A percentile compares a stretch with the other conserved stretches of the same genome.
Evolutionary conservation across 768 basidiomycete genomes (phyloP).

Genomic region (Serendipita sp.): DNA sequence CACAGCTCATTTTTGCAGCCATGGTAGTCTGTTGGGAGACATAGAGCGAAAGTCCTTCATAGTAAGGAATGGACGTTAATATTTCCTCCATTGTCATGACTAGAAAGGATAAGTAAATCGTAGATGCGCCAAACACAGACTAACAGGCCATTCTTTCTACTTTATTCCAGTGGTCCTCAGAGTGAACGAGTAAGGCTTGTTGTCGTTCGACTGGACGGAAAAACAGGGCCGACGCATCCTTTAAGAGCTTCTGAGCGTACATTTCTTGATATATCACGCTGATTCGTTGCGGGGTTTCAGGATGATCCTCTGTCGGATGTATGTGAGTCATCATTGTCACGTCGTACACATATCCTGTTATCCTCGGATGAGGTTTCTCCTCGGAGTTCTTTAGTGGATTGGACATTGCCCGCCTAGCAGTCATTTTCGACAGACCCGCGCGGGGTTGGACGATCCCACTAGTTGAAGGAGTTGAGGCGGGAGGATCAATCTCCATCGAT

Average conservation of each 20-base stretch:
- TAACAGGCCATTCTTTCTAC: conserved; percentile 68
- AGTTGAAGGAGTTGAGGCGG: neutral
- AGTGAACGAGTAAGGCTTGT: conserved; percentile 82
- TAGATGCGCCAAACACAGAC: neutral
- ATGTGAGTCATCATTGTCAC: conserved; percentile 73
- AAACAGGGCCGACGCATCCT: conserved; percentile 61
- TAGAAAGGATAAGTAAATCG: conserved; percentile 18
- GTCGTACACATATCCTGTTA: conserved; percentile 79
- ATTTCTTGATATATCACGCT: conserved; percentile 54
- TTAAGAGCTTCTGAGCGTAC: conserved; percentile 37
- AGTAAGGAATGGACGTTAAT: conserved; percentile 59
- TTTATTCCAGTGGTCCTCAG: conserved; percentile 82
- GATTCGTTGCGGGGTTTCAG: conserved; percentile 66
- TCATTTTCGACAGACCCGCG: too few relatives aligned
- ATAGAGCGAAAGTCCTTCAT: conserved; percentile 85
- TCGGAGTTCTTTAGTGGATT: neutral
- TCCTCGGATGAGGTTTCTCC: neutral
- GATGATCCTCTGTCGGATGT: conserved; percentile 41
- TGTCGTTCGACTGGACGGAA: conserved; percentile 57
- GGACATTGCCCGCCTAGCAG: too few relatives aligned
- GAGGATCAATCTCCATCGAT: neutral
- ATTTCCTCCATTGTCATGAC: conserved; percentile 65
- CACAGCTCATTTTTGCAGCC: conserved; percentile 77
- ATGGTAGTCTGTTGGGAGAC: conserved; percentile 72
- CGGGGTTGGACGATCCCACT: too few relatives aligned